Percentiles rank a stretch among this genome's conserved stretches.
These are phyloP conservation scores for Betula pendula DNA, from an alignment of 306 rosid species.

Conservation along the genomic window DNA sequence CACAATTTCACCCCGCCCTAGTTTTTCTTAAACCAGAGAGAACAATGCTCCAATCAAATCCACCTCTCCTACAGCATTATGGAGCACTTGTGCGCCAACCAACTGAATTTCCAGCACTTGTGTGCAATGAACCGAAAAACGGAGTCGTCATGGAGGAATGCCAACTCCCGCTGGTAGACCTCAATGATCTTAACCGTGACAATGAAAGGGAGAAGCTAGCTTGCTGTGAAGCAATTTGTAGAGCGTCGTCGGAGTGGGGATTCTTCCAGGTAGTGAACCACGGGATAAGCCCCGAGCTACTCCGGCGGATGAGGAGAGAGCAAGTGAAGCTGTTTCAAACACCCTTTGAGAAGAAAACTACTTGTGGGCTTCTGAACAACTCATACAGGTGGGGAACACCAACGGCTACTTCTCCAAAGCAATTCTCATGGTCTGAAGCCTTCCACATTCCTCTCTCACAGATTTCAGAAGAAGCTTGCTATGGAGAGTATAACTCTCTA, in stretches of 20 bases:
- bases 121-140: conserved; percentile 15
- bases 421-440: conserved; percentile 95
- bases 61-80: conserved; percentile 71
- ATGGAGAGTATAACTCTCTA: conserved; percentile 64
- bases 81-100: conserved; percentile 44
- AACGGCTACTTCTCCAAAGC: conserved; percentile 62
- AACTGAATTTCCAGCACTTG: conserved; percentile 24
- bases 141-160: conserved; percentile 50
- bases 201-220: conserved; percentile 41
- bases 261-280: conserved; percentile 89
- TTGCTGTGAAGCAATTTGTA: conserved; percentile 58
- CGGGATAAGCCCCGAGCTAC: conserved; percentile 59
- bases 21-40: conserved; percentile 24
- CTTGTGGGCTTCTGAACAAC: conserved; percentile 58
- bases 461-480: conserved; percentile 61
- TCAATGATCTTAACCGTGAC: conserved; percentile 50
- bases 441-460: conserved; percentile 87
- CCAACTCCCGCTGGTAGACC: conserved; percentile 79
- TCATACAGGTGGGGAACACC: conserved; percentile 88
- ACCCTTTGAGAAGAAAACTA: conserved; percentile 64
- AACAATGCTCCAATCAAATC: conserved; percentile 54
- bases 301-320: conserved; percentile 60
- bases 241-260: conserved; percentile 82
- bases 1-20: conserved; percentile 24
- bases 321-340: conserved; percentile 62